Base-by-base conservation (phyloP, 352 stramenopile genomes). In the Globisporangium megalacanthum region DNA sequence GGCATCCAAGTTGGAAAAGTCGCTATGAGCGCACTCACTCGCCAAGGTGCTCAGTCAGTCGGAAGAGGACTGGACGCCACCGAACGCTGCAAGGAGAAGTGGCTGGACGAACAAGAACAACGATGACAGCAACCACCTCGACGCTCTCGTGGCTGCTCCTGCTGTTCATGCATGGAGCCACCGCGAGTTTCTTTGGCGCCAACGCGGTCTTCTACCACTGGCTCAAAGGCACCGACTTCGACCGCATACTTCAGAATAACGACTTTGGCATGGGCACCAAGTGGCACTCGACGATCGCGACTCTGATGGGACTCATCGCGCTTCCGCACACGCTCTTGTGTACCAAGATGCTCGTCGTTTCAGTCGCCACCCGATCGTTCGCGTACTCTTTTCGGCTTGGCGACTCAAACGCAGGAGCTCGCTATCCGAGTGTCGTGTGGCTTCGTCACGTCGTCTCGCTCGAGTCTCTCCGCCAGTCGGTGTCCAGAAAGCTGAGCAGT, bases 161-260 rank as follows among this genome's bases (percentile, higher is more conserved):
- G 17, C 42, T 48, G 42, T 15, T 11, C 7, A 10, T 48, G 17
- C 42, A 48, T 9, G 17, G 13, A 3, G 6, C 8, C 17, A 20
- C 15, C 17, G 42, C 11, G 7, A 11, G 13, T 17, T 48, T 48
- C 19, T 48, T 48, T 8, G 42, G 42, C 42, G 42, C 17, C n/a
- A 48, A 19, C 19, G 42, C 55, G 48, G 29, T 55, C 36, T 54
- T 55, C 48, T 55, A 61, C 47, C 25, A 31, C 19, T 47, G 49
- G 22, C 55, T 61, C n/a, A 13, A 45, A 35, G 47, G 37, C 48
- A 61, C 55, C 14, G 22, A 44, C 55, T 17, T 61, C 11, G 55
- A 50, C n/a, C 7, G 8, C 8, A 49, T n/a, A 3, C 55, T 61
- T 9, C 48, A 49, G 14, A 51, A 11, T 4, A 49, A 36, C 55